phyloP scores from a whole-genome alignment of 495 filamentous ascomycete genomes.

The Trichoderma orchidacearum region DNA sequence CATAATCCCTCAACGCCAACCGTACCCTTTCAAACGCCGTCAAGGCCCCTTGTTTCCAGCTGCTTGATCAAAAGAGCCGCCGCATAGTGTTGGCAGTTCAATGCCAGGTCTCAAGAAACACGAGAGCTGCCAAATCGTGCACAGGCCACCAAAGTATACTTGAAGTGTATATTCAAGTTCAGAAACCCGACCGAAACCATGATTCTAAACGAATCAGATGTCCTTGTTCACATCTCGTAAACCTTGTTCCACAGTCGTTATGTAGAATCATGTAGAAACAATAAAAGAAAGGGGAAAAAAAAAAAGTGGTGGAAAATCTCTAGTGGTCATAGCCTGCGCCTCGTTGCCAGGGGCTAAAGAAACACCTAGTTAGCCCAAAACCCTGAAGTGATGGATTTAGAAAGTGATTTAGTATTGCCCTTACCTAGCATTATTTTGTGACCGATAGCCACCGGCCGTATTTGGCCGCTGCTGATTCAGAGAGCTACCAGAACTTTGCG shows the following conservation, averaged over 20 bases:
- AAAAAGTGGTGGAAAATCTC: neutral
- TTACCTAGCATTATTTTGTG: conserved; percentile 29
- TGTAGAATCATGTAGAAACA: neutral
- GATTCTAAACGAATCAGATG: too few relatives aligned
- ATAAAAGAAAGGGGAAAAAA: neutral
- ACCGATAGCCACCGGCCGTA: conserved; percentile 23
- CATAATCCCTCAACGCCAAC: neutral
- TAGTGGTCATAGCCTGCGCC: conserved; percentile 37
- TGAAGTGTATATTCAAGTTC: too few relatives aligned
- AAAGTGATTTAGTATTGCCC: conserved; percentile 6
- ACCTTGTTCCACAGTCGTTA: neutral
- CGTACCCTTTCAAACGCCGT: neutral
- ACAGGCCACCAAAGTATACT: too few relatives aligned
- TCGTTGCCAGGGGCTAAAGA: conserved; percentile 35
- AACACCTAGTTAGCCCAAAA: conserved; percentile 8
- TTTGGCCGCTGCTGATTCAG: conserved; percentile 9
- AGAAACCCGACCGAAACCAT: too few relatives aligned
- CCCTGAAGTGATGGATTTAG: neutral
- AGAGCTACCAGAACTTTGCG: conserved; percentile 3
- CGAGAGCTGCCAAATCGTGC: too few relatives aligned
- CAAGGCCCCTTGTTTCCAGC: neutral
- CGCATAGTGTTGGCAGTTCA: too few relatives aligned
- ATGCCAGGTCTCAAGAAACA: too few relatives aligned
- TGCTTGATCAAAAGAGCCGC: neutral
- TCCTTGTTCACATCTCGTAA: too few relatives aligned